Base-by-base conservation (phyloP, 2,329 filamentous ascomycete genomes). In the Venturiaceae sp. region DNA sequence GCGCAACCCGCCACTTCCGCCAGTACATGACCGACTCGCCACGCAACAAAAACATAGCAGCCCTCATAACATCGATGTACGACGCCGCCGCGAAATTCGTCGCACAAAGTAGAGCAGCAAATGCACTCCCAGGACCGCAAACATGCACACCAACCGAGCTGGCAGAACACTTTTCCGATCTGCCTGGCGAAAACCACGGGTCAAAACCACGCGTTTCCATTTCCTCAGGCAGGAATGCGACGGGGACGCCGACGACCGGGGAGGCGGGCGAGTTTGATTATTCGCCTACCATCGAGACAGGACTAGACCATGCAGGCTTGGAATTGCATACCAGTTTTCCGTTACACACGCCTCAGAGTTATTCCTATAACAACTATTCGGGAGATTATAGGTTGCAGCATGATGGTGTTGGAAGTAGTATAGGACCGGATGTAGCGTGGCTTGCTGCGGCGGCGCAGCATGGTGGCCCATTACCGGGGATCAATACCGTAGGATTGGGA, bases 31-130 rank as follows among this genome's bases (percentile, higher is more conserved):
- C 28, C 52, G 52, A 54, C 7, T 26, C 52, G 1, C n/a, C 52
- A 16, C 30, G 52, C 8, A 54, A 54, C 32, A 54, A 54, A 19
- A 36, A 32, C 30, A 39, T 54, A 26, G 52, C 52, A 5, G 16
- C 52, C 8, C 16, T 54, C 16, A 39, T 54, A 11, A 39, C 36
- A n/a, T 36, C 52, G 26, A 54, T 54, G 52, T 54, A 54, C 52
- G 36, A 54, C 28, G 36, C 32, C 30, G 52, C 52, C 32, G 52
- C 52, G 5, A 36, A 36, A 26, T 36, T 39, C n/a, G 52, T 54
- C 2, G 14, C 52, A 3, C 52, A 54, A 36, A 30, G 26, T 14
- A 23, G 26, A 13, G 44, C 44, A 4, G 16, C 13, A 7, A 26
- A 26, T 7, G 7, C 44, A 13, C 44, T 50, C 13, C 14, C 44